Evolutionary conservation across 129 eudicot species (phyloP).

Genomic region (Pseudognaphalium luteoalbum): DNA sequence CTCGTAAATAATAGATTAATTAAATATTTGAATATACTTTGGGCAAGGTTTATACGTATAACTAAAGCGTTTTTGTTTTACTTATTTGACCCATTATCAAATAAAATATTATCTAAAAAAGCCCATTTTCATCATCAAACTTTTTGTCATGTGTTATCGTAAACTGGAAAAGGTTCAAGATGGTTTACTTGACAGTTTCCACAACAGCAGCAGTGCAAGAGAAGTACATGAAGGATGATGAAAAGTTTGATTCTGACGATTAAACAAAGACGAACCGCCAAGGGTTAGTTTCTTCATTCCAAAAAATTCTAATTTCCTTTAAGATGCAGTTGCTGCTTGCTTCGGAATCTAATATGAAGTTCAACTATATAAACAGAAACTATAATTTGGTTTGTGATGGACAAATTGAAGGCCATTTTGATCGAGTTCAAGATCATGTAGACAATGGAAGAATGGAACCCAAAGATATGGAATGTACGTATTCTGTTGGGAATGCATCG

Average conservation of each 20-base stretch:
- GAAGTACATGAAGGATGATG: conserved; percentile 45
- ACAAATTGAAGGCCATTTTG: too few relatives aligned
- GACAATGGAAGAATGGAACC: too few relatives aligned
- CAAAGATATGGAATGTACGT: too few relatives aligned
- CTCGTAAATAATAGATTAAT: background rate
- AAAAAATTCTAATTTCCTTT: background rate
- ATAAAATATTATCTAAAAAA: background rate
- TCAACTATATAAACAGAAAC: too few relatives aligned
- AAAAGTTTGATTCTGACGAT: conserved; percentile 36
- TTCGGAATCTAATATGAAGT: too few relatives aligned
- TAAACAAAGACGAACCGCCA: background rate
- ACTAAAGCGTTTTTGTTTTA: background rate
- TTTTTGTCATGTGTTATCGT: background rate
- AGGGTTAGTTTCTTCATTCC: conserved; percentile 13
- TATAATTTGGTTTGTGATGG: too few relatives aligned
- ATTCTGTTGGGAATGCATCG: background rate
- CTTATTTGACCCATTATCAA: background rate
- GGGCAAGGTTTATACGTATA: background rate
- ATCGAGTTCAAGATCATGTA: too few relatives aligned
- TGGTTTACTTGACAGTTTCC: conserved; percentile 30
- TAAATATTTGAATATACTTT: background rate
- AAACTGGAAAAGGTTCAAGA: background rate
- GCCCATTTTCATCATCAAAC: background rate
- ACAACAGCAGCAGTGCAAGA: conserved; percentile 54
- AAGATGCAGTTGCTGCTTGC: background rate